Conservation (phyloP, 192 early-diverging fungal genomes). For the Gigaspora rosea region DNA sequence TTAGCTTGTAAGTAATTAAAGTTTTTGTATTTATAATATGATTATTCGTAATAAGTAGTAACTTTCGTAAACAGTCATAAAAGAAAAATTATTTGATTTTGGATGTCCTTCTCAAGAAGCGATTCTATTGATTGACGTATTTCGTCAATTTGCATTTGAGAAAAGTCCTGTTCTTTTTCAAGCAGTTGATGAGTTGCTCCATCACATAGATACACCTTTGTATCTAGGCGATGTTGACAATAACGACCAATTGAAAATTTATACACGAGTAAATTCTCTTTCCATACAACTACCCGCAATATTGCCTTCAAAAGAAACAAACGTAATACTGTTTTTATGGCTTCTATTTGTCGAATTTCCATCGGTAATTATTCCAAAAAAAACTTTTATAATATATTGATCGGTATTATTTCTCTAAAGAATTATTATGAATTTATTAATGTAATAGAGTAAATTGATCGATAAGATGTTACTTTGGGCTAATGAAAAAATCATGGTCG, state of each 20-base stretch:
- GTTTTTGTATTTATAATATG: not conserved
- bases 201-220: not conserved
- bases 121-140: not conserved
- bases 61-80: not conserved
- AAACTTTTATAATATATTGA: not conserved
- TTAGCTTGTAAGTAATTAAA: slow-evolving; percentile 3
- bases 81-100: not conserved
- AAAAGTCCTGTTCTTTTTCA: not conserved
- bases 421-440: not conserved
- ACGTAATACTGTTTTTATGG: slow-evolving; percentile 16
- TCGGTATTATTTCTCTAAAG: not conserved
- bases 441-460: slow-evolving; percentile 7
- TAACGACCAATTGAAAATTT: not conserved
- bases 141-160: not conserved
- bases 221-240: not conserved
- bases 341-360: not conserved
- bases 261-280: no score
- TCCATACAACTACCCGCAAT: not conserved
- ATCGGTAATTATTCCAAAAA: not conserved
- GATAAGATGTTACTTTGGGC: not conserved
- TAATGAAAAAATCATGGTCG: not conserved
- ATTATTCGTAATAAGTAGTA: not conserved
- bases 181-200: not conserved
- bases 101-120: not conserved
- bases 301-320: not conserved